Evolutionary conservation across 148 eudicot genomes (phyloP).

Genomic region (Mesembryanthemum crystallinum): DNA sequence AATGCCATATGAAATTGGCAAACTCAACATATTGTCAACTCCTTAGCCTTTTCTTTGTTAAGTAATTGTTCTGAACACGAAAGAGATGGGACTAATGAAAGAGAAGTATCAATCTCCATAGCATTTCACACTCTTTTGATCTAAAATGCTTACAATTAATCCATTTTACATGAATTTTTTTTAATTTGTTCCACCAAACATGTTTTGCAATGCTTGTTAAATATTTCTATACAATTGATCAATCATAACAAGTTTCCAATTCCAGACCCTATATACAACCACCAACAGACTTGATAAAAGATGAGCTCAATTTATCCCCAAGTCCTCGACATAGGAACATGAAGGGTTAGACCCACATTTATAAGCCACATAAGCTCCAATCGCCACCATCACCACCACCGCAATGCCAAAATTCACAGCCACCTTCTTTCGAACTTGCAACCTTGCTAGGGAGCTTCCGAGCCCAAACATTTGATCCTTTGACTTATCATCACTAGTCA

Average conservation of each 20-base stretch:
- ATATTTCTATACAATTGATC: background rate
- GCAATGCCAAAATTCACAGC: slow-evolving; percentile 30
- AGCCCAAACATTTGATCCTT: slow-evolving; percentile 18
- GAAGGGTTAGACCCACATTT: slow-evolving; percentile 26
- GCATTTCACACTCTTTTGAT: no score
- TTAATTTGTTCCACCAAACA: no score
- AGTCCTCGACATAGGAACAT: slow-evolving; percentile 17
- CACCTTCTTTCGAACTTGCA: slow-evolving; percentile 20
- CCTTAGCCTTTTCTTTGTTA: no score
- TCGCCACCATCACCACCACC: slow-evolving; percentile 28
- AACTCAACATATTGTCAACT: no score
- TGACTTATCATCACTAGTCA: background rate
- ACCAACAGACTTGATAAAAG: background rate
- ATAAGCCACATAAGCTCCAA: slow-evolving; percentile 41
- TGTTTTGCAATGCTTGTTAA: no score
- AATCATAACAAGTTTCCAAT: background rate
- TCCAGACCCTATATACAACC: background rate
- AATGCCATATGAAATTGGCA: no score
- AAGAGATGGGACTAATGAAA: no score
- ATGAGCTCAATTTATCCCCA: background rate
- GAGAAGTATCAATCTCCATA: no score
- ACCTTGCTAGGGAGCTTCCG: slow-evolving; percentile 17
- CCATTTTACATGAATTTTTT: no score
- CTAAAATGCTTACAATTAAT: no score
- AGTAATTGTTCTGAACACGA: no score